These are phyloP conservation scores for Phytophthora tubulina DNA, from an alignment of 352 stramenopile genomes.

Conservation along the genomic window DNA sequence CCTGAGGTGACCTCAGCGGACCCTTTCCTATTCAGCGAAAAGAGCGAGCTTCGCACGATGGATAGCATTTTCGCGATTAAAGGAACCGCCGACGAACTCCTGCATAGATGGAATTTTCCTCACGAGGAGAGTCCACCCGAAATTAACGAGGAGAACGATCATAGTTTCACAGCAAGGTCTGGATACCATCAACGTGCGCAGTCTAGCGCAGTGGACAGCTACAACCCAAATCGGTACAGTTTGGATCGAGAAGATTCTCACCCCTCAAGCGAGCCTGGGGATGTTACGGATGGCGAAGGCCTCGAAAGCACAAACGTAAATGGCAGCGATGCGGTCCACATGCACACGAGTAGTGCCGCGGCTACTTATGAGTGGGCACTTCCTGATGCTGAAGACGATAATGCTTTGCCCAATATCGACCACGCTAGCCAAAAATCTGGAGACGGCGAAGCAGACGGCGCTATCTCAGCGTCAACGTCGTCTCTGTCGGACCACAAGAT, in stretches of 20 bases:
- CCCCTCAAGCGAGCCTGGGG: constrained; percentile 11
- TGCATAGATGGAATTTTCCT: constrained; percentile 46
- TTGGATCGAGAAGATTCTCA: constrained; percentile 34
- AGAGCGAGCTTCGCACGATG: constrained; percentile 39
- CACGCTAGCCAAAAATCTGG: constrained; percentile 3
- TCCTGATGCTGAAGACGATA: constrained; percentile 21
- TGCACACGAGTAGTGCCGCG: background rate
- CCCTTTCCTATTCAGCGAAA: constrained; percentile 12
- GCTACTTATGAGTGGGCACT: constrained; percentile 33
- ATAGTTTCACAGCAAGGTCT: constrained; percentile 1
- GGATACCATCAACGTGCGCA: constrained; percentile 17
- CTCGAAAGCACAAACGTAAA: background rate
- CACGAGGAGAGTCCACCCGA: constrained; percentile 5
- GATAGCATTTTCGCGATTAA: constrained; percentile 56
- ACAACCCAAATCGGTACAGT: constrained; percentile 51
- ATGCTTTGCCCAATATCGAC: constrained; percentile 8
- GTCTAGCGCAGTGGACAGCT: constrained; percentile 24
- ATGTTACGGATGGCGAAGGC: background rate
- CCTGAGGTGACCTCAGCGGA: background rate
- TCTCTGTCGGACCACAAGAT: constrained; percentile 31
- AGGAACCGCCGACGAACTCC: constrained; percentile 47
- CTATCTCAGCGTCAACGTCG: constrained; percentile 15
- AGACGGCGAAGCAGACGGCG: constrained; percentile 6
- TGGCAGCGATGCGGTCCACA: background rate
- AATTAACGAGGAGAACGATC: constrained; percentile 4